phyloP scores from a whole-genome alignment of 139 green algal genomes.

The Chlorella sorokiniana region DNA sequence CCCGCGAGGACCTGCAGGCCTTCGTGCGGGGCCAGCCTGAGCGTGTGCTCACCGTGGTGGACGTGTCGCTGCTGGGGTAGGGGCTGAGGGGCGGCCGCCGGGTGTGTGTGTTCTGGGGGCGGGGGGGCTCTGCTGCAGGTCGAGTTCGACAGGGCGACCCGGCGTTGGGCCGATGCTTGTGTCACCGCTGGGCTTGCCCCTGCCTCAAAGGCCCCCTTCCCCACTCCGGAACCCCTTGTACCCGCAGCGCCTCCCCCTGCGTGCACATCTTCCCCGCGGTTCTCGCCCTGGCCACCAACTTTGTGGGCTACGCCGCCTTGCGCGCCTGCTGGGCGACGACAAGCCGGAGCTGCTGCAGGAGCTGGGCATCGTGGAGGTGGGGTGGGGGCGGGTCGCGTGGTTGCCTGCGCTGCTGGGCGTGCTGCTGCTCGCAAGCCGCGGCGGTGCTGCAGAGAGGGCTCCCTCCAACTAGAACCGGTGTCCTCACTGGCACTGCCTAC shows the following conservation, averaged over 20 bases:
- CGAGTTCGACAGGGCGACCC: background rate
- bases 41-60: conserved; percentile 52
- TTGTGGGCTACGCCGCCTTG: conserved; percentile 58
- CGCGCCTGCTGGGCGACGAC: conserved; percentile 58
- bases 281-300: conserved; percentile 73
- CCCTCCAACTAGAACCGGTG: background rate
- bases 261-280: conserved; percentile 81
- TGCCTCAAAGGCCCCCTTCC: background rate
- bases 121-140: too few relatives aligned
- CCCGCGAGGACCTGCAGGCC: conserved; percentile 42
- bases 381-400: too few relatives aligned
- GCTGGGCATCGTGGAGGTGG: conserved; percentile 67
- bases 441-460: background rate
- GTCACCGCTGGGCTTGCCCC: background rate
- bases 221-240: background rate
- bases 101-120: too few relatives aligned
- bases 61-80: conserved; percentile 43
- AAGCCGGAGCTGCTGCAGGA: conserved; percentile 52
- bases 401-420: too few relatives aligned
- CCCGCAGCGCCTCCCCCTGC: conserved; percentile 45
- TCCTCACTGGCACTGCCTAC: background rate
- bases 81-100: background rate
- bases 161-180: background rate
- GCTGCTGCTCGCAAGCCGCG: background rate
- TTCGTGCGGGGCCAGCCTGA: conserved; percentile 50